phyloP scores from a whole-genome alignment of 805 yeast genomes.

The Myxozyma neglecta region DNA sequence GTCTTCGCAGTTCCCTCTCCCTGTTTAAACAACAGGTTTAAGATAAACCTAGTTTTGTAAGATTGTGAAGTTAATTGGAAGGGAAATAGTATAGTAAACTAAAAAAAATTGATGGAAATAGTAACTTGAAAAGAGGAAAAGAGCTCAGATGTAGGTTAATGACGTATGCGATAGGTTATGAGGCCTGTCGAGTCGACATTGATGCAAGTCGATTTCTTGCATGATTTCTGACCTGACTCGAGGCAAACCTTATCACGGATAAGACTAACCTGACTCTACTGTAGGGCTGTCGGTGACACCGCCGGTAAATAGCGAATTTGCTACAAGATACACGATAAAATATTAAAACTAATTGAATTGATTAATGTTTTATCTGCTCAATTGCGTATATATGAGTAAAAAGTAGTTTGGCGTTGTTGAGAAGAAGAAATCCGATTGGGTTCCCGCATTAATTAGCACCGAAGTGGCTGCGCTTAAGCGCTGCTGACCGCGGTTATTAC shows the following conservation, averaged over 20 bases:
- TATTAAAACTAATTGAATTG: no score
- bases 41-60: neutral
- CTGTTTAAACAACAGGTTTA: constrained; percentile 25
- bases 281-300: no score
- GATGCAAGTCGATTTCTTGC: neutral
- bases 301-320: no score
- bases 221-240: neutral
- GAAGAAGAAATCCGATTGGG: no score
- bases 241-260: neutral
- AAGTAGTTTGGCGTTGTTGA: neutral
- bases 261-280: neutral
- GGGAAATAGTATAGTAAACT: neutral
- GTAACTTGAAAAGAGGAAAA: neutral
- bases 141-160: neutral
- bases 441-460: neutral
- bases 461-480: neutral
- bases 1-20: constrained; percentile 62
- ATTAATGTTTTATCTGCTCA: no score
- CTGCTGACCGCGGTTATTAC: neutral
- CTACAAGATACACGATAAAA: no score
- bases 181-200: neutral
- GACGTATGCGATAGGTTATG: neutral
- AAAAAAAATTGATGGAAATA: neutral
- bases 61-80: neutral
- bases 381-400: neutral